Evolutionary conservation across 148 eudicot species (phyloP), one percentile per base, ranked within the genome.

Genomic region (Silene uniflora): DNA sequence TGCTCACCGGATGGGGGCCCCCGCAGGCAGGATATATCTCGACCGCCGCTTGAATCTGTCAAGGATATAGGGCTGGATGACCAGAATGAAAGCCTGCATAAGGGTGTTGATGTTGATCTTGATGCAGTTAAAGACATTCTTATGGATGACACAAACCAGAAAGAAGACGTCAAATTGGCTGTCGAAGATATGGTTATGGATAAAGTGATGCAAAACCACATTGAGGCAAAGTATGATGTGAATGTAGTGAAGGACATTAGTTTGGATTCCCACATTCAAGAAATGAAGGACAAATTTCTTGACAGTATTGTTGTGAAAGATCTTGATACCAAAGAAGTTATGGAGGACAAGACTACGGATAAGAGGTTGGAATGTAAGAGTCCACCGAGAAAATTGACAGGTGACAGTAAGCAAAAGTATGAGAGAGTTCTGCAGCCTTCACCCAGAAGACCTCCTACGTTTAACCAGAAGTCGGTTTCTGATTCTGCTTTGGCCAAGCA

Each of bases 391-490:
- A 88, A 83, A 82, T 54, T 74, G 67, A 76, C 66, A 72, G 76
- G 85, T 84, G 86, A 82, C 71, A 46, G 65, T 71, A 81, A 82
- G 82, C 88, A 84, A 78, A 91, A 79, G 75, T 75, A 86, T 55
- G 93, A 90, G 25, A 85, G 86, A 75, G 69, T 81, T 17, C 55
- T 64, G 75, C 86, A 86, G 49, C 83, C 78, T 59, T 68, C 87
- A 60, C 75, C 83, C 22, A 85, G 83, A 75, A 87, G 86, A 74
- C 92, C 85, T 35, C 84, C 84, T 21, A 77, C 87, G 24, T 80
- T 83, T 54, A 86, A 73, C 67, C 81, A 91, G 68, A 95, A 89
- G 80, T 74, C 89, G 18, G 81, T 78, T 77, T 65, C 86, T 74
- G 91, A 91, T 88, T 83, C 79, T 46, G 84, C 76, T 83, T 76